Evolutionary conservation across 805 yeast genomes (phyloP).

Genomic region (Yarrowia osloensis): DNA sequence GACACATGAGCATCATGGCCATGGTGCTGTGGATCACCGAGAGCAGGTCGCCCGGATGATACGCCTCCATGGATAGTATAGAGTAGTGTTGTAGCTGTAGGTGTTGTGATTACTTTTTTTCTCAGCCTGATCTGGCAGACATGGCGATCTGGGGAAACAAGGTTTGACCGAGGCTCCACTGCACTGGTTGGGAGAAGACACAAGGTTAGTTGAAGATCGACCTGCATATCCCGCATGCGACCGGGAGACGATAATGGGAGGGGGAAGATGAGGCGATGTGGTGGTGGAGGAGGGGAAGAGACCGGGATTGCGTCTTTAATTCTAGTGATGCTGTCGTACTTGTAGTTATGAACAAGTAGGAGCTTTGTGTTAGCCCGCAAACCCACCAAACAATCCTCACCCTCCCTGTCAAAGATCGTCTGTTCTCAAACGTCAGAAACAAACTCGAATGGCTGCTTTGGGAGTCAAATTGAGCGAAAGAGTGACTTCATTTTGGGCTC

Average conservation of each 20-base stretch:
- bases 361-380: too few species aligned
- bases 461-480: neutral
- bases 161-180: neutral
- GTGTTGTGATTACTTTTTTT: neutral
- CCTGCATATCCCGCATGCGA: too few species aligned
- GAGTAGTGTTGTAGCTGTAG: neutral
- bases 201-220: neutral
- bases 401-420: neutral
- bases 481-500: too few species aligned
- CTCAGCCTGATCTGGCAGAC: neutral
- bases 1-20: constrained; percentile 30
- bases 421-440: neutral
- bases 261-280: too few species aligned
- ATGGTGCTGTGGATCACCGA: constrained; percentile 21
- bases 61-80: constrained; percentile 5
- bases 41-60: constrained; percentile 29
- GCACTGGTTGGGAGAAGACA: neutral
- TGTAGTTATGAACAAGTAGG: too few species aligned
- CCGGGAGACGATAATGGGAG: too few species aligned
- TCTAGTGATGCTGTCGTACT: too few species aligned
- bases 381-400: too few species aligned
- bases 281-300: too few species aligned
- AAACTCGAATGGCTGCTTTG: neutral
- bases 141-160: neutral
- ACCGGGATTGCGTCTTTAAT: too few species aligned